Evolutionary conservation across 2,329 filamentous ascomycete species (phyloP).

Genomic region (Aureobasidium sp.): DNA sequence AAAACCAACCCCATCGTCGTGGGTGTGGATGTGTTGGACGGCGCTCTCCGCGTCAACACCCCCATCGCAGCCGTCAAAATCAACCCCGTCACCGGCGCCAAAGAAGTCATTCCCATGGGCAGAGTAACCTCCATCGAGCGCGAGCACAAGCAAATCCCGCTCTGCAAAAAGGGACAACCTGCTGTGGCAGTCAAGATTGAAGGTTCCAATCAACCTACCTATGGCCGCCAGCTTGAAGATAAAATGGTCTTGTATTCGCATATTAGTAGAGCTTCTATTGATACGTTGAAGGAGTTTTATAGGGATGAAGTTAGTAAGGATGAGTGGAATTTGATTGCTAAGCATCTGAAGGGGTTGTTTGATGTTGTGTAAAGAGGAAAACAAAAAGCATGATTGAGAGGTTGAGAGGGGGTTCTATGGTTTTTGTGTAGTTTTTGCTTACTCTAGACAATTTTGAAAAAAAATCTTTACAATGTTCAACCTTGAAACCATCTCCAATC

Average conservation of each 20-base stretch:
- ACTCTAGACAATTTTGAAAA: no score
- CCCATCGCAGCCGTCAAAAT: conserved; percentile 81
- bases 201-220: conserved; percentile 81
- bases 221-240: conserved; percentile 92
- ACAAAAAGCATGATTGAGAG: no score
- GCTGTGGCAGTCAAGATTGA: conserved; percentile 98
- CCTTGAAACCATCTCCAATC: no score
- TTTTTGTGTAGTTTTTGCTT: no score
- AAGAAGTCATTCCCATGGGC: conserved; percentile 76
- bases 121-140: conserved; percentile 97
- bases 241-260: conserved; percentile 78
- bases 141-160: conserved; percentile 86
- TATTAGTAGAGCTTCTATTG: conserved; percentile 81
- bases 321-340: conserved; percentile 90
- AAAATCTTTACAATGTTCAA: no score
- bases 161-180: conserved; percentile 95
- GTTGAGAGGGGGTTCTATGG: no score
- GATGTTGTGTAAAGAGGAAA: conserved; percentile 58
- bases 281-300: conserved; percentile 95
- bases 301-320: conserved; percentile 78
- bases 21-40: conserved; percentile 91
- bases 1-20: conserved; percentile 94
- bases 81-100: conserved; percentile 67
- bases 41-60: conserved; percentile 75
- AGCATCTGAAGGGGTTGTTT: conserved; percentile 80